phyloP scores from a whole-genome alignment of 768 basidiomycete species.

The Phaeotremella skinneri region DNA sequence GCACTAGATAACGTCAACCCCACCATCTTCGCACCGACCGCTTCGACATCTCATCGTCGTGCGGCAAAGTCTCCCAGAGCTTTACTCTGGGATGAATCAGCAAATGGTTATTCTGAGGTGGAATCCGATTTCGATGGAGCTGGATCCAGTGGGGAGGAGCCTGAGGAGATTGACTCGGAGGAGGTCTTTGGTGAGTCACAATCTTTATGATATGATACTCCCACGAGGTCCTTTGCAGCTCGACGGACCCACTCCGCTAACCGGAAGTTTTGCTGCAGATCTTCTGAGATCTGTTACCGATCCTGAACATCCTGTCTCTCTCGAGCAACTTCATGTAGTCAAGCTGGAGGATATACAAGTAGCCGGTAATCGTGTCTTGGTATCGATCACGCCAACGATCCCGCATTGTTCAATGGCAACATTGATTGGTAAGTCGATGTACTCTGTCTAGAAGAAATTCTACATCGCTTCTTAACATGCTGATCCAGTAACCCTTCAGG shows the following conservation, averaged over 20 bases:
- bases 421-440: slow-evolving; percentile 68
- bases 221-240: neutral
- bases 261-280: slow-evolving; percentile 57
- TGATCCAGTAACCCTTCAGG: slow-evolving; percentile 57
- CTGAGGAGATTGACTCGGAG: slow-evolving; percentile 70
- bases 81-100: slow-evolving; percentile 52
- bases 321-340: slow-evolving; percentile 94
- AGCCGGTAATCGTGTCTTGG: slow-evolving; percentile 62
- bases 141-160: slow-evolving; percentile 28
- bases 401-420: slow-evolving; percentile 98
- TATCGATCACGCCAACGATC: slow-evolving; percentile 96
- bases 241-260: neutral
- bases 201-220: neutral
- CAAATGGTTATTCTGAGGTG: slow-evolving; percentile 54
- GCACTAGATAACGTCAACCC: slow-evolving; percentile 78
- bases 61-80: slow-evolving; percentile 53
- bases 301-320: slow-evolving; percentile 85
- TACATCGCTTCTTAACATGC: neutral
- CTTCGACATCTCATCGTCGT: slow-evolving; percentile 43
- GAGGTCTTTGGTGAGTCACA: slow-evolving; percentile 77
- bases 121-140: slow-evolving; percentile 56
- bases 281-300: slow-evolving; percentile 88
- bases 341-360: slow-evolving; percentile 78
- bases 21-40: slow-evolving; percentile 61
- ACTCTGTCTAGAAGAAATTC: neutral